Evolutionary conservation across 2,329 filamentous ascomycete species (phyloP).

Genomic region (Alternaria gaisen): DNA sequence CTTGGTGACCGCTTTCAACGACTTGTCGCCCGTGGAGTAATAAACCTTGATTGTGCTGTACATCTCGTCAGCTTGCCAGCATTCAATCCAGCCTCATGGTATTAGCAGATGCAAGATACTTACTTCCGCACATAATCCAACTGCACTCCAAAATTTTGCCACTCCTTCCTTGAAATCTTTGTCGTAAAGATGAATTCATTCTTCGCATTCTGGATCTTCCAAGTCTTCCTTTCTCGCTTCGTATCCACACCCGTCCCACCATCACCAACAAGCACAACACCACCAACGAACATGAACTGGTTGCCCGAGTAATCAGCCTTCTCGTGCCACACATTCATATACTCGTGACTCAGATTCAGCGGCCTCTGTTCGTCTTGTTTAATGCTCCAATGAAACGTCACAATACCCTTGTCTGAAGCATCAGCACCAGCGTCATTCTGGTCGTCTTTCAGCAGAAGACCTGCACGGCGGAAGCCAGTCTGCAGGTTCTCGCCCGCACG

Average conservation of each 20-base stretch:
- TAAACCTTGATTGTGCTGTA: too few relatives aligned
- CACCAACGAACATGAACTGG: slow-evolving; percentile 36
- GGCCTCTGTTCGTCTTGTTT: slow-evolving; percentile 22
- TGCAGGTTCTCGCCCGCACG: slow-evolving; percentile 27
- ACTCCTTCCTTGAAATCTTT: neutral
- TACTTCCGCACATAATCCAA: slow-evolving; percentile 35
- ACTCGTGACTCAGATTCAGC: slow-evolving; percentile 41
- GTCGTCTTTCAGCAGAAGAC: slow-evolving; percentile 33
- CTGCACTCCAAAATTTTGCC: slow-evolving; percentile 42
- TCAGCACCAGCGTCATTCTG: slow-evolving; percentile 30
- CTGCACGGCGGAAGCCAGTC: slow-evolving; percentile 36
- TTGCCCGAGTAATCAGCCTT: slow-evolving; percentile 32
- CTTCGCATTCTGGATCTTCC: too few relatives aligned
- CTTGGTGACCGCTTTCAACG: slow-evolving; percentile 16
- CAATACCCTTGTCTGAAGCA: slow-evolving; percentile 30
- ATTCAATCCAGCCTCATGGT: neutral
- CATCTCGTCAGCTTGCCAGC: too few relatives aligned
- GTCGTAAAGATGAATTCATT: too few relatives aligned
- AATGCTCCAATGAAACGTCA: slow-evolving; percentile 40
- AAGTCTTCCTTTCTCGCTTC: neutral
- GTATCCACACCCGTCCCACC: slow-evolving; percentile 29
- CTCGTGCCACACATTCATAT: slow-evolving; percentile 43
- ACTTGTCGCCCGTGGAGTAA: too few relatives aligned
- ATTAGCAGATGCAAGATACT: slow-evolving; percentile 6
- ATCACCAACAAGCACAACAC: slow-evolving; percentile 31